phyloP scores from a whole-genome alignment of 2,329 filamentous ascomycete genomes.

The Claviceps cyperi region DNA sequence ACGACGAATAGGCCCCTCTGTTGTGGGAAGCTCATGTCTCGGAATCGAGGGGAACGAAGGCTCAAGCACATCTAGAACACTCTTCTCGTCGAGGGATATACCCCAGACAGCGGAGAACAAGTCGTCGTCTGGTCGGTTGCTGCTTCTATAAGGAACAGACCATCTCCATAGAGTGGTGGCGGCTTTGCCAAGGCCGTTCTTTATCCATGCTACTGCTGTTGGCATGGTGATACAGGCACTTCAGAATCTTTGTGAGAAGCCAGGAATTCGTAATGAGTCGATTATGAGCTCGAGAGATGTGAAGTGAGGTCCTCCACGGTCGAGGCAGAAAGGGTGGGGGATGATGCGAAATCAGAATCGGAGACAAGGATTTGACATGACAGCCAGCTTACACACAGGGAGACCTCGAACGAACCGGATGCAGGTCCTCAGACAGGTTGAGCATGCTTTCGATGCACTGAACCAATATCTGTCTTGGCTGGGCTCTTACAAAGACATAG shows the following conservation, averaged over 20 bases:
- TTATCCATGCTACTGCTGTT: not conserved
- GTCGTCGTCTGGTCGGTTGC: constrained; percentile 7
- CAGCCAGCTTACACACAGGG: not conserved
- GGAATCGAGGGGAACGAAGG: constrained; percentile 4
- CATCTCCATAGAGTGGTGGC: constrained; percentile 8
- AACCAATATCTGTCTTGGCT: not conserved
- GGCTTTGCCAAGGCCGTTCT: not conserved
- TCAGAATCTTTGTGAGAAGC: not conserved
- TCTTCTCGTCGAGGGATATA: not conserved
- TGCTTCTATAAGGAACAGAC: constrained; percentile 9
- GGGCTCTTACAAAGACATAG: not conserved
- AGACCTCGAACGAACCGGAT: not conserved
- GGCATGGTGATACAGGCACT: not conserved
- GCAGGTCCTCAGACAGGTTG: not conserved
- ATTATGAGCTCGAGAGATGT: not conserved
- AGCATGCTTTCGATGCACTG: not conserved
- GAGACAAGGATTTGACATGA: not conserved
- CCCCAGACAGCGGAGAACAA: constrained; percentile 8
- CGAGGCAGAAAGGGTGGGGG: not conserved
- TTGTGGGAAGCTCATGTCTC: constrained; percentile 3
- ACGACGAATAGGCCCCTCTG: constrained; percentile 6
- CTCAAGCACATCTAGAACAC: constrained; percentile 2
- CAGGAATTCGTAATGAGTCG: not conserved
- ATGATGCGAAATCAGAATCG: too few relatives aligned
- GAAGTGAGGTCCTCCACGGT: not conserved